Evolutionary conservation across 2,329 filamentous ascomycete genomes (phyloP), one percentile per base, ranked within the genome.

Genomic region (Eurotiales sp.): DNA sequence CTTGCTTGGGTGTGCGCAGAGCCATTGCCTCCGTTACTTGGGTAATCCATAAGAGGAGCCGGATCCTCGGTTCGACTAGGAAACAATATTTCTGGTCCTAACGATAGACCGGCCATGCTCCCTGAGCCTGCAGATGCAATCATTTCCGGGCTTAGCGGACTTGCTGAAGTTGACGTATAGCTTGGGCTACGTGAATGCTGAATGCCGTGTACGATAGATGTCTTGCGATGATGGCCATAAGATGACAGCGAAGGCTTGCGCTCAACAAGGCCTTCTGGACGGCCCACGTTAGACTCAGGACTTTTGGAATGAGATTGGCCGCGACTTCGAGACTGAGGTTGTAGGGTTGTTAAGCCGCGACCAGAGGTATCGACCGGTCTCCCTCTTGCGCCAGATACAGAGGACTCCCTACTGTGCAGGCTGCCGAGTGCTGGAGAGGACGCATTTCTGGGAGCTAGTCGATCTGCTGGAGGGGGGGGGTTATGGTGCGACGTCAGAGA

Each of bases 201-300:
- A 59, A 95, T 70, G 50, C 93, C 92, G 82, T 97, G 89, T 52
- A 97, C 91, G 61, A 97, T 96, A 44, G 92, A 97, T 0, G 92
- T 95, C 74, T 99, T 90, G 50, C 93, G 86, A 72, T 97, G 90
- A 69, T 99, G 91, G 54, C 88, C 89, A 77, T 97, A 86, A 14
- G 78, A 79, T 53, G 71, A 72, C n/a, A 54, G 36, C 6, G 70
- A 74, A 30, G 71, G 69, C 48, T 67, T 62, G 55, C 71, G 64
- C 61, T 75, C 72, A 53, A 72, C 58, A 56, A 62, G 64, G 56
- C 62, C 55, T 34, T 59, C 62, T 27, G 69, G 65, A 22, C 71
- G 68, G 42, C 54, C 61, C 46, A 62, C 52, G 36, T 61, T 59
- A 6, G 70, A 61, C 52, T 73, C 70, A 32, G 70, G 70, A 49